Evolutionary conservation across 2,329 filamentous ascomycete species (phyloP).

Genomic region (Phaeosphaeria sp.): DNA sequence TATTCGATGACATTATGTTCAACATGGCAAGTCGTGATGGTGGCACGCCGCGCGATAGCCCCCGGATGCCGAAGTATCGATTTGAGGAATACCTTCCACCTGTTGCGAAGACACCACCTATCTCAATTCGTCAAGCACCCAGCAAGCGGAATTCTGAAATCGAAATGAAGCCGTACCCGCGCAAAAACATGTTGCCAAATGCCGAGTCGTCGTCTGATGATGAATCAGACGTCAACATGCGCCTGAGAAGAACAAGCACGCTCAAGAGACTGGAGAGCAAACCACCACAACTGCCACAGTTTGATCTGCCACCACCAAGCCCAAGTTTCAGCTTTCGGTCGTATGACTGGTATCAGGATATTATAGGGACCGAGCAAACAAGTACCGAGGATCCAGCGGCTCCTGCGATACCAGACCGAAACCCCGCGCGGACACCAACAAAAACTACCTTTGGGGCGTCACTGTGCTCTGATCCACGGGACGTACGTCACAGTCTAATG

Average conservation of each 20-base stretch:
- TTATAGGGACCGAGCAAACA: slow-evolving; percentile 24
- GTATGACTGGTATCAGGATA: slow-evolving; percentile 38
- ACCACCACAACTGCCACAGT: slow-evolving; percentile 20
- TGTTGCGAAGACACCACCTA: slow-evolving; percentile 7
- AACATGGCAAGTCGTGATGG: slow-evolving; percentile 11
- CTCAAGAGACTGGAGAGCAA: slow-evolving; percentile 19
- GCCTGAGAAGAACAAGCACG: slow-evolving; percentile 9
- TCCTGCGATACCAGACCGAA: slow-evolving; percentile 9
- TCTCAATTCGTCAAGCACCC: slow-evolving; percentile 10
- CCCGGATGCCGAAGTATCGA: slow-evolving; percentile 25
- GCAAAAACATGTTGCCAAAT: slow-evolving; percentile 5
- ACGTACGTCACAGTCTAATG: slow-evolving; percentile 8
- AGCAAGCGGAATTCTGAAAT: slow-evolving; percentile 22
- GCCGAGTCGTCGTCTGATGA: slow-evolving; percentile 11
- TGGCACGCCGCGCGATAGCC: slow-evolving; percentile 14
- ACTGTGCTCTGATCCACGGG: slow-evolving; percentile 10
- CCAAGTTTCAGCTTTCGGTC: slow-evolving; percentile 32
- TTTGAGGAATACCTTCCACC: slow-evolving; percentile 34
- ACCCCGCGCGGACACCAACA: slow-evolving; percentile 20
- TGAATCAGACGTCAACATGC: slow-evolving; percentile 2
- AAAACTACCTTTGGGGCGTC: slow-evolving; percentile 11
- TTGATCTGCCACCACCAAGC: slow-evolving; percentile 26
- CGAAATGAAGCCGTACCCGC: slow-evolving; percentile 24
- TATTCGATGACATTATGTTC: slow-evolving; percentile 32
- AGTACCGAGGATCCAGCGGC: slow-evolving; percentile 6